phyloP scores from a whole-genome alignment of 352 stramenopile species.

The Pythium aquatile region DNA sequence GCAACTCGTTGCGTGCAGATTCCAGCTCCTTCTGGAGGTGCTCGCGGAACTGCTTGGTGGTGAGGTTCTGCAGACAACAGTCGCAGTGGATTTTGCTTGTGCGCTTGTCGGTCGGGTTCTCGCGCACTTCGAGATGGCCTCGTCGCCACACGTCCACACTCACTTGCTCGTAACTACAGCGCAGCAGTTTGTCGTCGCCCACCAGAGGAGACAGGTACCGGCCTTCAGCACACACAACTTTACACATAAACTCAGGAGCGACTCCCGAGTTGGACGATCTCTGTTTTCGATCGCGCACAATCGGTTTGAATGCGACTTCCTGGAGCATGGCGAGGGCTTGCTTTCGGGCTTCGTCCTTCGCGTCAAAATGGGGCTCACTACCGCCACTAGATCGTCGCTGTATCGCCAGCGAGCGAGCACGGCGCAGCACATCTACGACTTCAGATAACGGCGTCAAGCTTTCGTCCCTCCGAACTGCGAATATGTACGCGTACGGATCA shows the following conservation, averaged over 20 bases:
- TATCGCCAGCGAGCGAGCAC: too few relatives aligned
- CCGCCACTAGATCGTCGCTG: neutral
- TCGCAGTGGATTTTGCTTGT: slow-evolving; percentile 9
- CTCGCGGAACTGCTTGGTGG: neutral
- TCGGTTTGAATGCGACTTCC: neutral
- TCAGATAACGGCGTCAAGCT: neutral
- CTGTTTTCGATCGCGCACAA: neutral
- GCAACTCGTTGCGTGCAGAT: neutral
- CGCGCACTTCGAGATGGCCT: slow-evolving; percentile 3
- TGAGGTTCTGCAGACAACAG: slow-evolving; percentile 4
- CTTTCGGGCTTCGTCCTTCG: neutral
- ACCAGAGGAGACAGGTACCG: neutral
- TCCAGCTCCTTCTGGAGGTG: slow-evolving; percentile 1
- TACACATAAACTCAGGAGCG: neutral
- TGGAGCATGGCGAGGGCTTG: neutral
- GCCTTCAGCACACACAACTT: slow-evolving; percentile 1
- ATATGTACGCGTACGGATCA: slow-evolving; percentile 10
- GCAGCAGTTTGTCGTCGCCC: neutral
- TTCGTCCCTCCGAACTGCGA: slow-evolving; percentile 3
- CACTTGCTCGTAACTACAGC: neutral
- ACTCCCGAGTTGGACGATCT: neutral
- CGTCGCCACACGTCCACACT: neutral
- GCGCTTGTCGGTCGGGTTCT: neutral
- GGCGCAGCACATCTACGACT: neutral
- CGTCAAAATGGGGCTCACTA: neutral